These are phyloP conservation scores for Claviceps pusilla DNA, from an alignment of 2,329 filamentous ascomycete genomes.

Conservation along the genomic window DNA sequence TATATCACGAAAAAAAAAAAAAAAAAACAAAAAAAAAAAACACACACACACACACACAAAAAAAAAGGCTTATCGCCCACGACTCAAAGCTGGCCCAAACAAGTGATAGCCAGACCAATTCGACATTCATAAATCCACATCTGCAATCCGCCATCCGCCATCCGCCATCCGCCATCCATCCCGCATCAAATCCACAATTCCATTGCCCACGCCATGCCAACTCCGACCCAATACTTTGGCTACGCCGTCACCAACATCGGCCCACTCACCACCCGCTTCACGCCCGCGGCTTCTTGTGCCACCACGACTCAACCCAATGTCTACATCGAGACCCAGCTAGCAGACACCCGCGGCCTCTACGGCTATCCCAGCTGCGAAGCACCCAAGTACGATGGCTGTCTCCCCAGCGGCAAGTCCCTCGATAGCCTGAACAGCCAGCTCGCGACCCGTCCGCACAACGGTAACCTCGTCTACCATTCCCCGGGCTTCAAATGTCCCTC, in stretches of 20 bases:
- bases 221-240: slow-evolving; percentile 10
- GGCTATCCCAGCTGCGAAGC: slow-evolving; percentile 5
- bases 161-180: too few relatives aligned
- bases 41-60: accelerated
- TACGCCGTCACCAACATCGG: slow-evolving; percentile 15
- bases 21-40: too few relatives aligned
- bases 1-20: too few relatives aligned
- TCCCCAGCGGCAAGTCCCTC: slow-evolving; percentile 9
- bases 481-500: slow-evolving; percentile 12
- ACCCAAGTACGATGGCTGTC: slow-evolving; percentile 7
- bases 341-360: background rate
- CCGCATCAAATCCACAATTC: too few relatives aligned
- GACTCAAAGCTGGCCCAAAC: too few relatives aligned
- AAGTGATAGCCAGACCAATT: too few relatives aligned
- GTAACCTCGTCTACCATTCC: slow-evolving; percentile 10
- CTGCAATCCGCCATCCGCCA: too few relatives aligned
- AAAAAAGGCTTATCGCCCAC: too few relatives aligned
- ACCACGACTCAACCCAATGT: slow-evolving; percentile 5
- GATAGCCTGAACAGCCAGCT: slow-evolving; percentile 3
- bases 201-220: slow-evolving; percentile 11
- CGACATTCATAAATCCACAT: too few relatives aligned
- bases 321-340: background rate
- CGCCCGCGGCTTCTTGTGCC: slow-evolving; percentile 12
- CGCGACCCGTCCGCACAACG: slow-evolving; percentile 1
- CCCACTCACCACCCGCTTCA: slow-evolving; percentile 17